Evolutionary conservation across 2,329 filamentous ascomycete genomes (phyloP).

Genomic region (Paracorniculantispora psalliotae): DNA sequence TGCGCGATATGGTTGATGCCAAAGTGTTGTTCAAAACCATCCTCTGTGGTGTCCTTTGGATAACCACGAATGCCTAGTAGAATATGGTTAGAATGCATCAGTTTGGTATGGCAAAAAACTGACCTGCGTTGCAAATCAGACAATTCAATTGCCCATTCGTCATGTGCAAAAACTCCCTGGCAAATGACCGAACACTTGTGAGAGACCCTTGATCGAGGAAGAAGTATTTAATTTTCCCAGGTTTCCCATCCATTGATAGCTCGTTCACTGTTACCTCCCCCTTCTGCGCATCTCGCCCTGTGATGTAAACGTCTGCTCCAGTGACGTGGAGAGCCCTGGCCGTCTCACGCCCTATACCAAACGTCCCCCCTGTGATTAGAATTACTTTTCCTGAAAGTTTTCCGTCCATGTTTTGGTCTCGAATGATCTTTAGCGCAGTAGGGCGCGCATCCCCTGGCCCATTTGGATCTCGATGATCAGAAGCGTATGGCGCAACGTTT

Average conservation of each 20-base stretch:
- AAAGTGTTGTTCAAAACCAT: slow-evolving; percentile 47
- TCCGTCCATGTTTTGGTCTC: slow-evolving; percentile 26
- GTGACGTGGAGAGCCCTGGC: slow-evolving; percentile 37
- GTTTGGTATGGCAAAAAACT: not conserved
- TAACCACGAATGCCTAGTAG: slow-evolving; percentile 30
- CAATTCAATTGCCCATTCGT: slow-evolving; percentile 20
- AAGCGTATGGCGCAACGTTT: slow-evolving; percentile 6
- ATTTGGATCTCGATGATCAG: slow-evolving; percentile 10
- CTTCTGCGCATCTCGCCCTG: slow-evolving; percentile 33
- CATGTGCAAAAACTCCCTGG: slow-evolving; percentile 17
- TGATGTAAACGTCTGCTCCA: slow-evolving; percentile 39
- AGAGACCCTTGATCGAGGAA: slow-evolving; percentile 27
- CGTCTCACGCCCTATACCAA: slow-evolving; percentile 41
- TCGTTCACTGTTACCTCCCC: slow-evolving; percentile 23
- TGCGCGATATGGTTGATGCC: slow-evolving; percentile 47
- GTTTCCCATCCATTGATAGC: slow-evolving; percentile 13
- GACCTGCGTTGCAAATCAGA: slow-evolving; percentile 40
- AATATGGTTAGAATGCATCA: not conserved
- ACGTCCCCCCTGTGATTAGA: slow-evolving; percentile 38
- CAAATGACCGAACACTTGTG: slow-evolving; percentile 25
- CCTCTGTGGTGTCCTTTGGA: slow-evolving; percentile 31
- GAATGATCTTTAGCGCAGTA: slow-evolving; percentile 31
- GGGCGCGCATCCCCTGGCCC: slow-evolving; percentile 33
- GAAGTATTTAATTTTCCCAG: slow-evolving; percentile 28
- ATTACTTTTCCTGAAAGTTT: slow-evolving; percentile 31